A percentile compares a stretch with the other conserved stretches of the same genome.
phyloP scores from a whole-genome alignment of 495 filamentous ascomycete genomes.

The Hypoxylon intermedium region DNA sequence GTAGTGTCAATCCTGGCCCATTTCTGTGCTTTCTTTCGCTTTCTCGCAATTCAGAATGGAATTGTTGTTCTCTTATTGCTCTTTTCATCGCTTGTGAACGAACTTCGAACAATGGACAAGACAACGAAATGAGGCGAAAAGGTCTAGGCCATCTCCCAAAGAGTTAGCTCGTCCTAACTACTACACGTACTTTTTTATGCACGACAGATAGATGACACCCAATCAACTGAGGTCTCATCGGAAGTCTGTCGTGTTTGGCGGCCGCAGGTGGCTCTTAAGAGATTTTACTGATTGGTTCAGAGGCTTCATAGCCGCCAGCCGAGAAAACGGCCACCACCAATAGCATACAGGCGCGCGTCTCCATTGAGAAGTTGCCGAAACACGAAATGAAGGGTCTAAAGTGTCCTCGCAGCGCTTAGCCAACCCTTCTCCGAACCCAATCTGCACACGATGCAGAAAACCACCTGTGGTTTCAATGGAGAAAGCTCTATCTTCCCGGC shows the following conservation, averaged over 20 bases:
- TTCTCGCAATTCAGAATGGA: too few species aligned
- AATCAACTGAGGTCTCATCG: slow-evolving; percentile 19
- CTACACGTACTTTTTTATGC: too few species aligned
- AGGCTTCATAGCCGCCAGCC: slow-evolving; percentile 15
- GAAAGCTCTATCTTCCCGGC: slow-evolving; percentile 4
- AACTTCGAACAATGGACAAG: too few species aligned
- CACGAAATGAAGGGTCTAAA: slow-evolving; percentile 21
- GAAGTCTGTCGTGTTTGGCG: slow-evolving; percentile 14
- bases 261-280: slow-evolving; percentile 33
- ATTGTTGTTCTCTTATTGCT: too few species aligned
- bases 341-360: slow-evolving; percentile 41
- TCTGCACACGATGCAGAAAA: slow-evolving; percentile 22
- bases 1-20: too few species aligned
- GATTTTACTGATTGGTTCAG: slow-evolving; percentile 36
- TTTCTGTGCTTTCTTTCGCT: too few species aligned
- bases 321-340: slow-evolving; percentile 28
- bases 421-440: slow-evolving; percentile 29
- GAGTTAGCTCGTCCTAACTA: too few species aligned
- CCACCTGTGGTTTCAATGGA: background rate
- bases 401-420: slow-evolving; percentile 38
- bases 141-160: too few species aligned
- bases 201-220: background rate
- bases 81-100: too few species aligned
- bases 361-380: slow-evolving; percentile 28
- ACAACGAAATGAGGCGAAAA: too few species aligned